Evolutionary conservation across 83 land plant genomes (phyloP).

Genomic region (Thuja plicata): DNA sequence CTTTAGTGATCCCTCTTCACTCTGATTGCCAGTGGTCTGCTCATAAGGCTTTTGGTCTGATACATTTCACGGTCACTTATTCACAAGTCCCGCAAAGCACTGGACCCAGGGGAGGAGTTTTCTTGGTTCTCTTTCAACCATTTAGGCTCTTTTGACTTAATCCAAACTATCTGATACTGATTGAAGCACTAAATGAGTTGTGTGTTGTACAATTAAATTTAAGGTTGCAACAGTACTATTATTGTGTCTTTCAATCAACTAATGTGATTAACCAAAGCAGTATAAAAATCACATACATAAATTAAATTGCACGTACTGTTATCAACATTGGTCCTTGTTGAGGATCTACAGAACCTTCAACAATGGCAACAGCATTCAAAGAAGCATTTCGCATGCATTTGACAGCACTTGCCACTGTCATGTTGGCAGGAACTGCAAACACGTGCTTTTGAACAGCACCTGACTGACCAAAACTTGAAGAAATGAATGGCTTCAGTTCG

Average conservation of each 20-base stretch:
- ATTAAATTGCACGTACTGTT: constrained; percentile 20
- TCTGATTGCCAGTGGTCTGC: too few relatives aligned
- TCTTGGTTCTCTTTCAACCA: not conserved
- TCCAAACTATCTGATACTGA: not conserved
- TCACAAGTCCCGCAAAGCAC: not conserved
- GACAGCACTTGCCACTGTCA: constrained; percentile 60
- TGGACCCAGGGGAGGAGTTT: not conserved
- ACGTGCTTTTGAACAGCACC: constrained; percentile 59
- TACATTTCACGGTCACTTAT: not conserved
- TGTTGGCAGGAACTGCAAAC: constrained; percentile 52
- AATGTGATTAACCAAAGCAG: not conserved
- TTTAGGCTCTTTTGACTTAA: not conserved
- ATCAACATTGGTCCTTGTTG: constrained; percentile 31
- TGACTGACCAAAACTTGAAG: constrained; percentile 30
- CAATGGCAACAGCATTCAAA: constrained; percentile 78
- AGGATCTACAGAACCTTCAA: constrained; percentile 26
- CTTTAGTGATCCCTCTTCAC: too few relatives aligned
- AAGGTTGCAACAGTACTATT: not conserved
- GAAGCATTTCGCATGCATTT: constrained; percentile 64
- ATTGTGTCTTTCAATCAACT: not conserved
- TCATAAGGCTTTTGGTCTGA: not conserved
- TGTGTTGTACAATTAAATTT: not conserved
- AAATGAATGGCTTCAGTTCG: constrained; percentile 36
- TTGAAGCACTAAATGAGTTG: not conserved
- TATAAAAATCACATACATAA: not conserved